A percentile compares a stretch with the other conserved stretches of the same genome.
Evolutionary conservation across 345 rosid species (phyloP).

Genomic region (Bruguiera sexangula): DNA sequence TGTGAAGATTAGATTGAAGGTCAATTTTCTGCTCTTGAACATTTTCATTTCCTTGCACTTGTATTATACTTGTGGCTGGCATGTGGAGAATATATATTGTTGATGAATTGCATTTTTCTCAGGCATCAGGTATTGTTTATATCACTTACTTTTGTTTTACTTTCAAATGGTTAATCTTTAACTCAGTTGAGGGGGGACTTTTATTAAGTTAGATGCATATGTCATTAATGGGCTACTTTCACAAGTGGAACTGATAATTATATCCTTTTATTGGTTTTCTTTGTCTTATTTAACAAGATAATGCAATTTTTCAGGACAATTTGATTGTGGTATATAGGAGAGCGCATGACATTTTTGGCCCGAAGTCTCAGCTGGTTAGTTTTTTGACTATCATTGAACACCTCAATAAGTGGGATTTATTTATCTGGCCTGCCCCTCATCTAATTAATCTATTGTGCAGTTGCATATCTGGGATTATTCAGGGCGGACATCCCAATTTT

Average conservation of each 20-base stretch:
- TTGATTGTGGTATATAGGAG: conserved; percentile 53
- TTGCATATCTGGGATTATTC: conserved; percentile 91
- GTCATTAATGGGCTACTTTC: neutral
- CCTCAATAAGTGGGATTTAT: neutral
- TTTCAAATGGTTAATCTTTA: neutral
- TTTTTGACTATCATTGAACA: neutral
- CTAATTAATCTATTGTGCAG: conserved; percentile 39
- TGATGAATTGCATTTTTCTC: neutral
- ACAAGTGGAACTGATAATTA: neutral
- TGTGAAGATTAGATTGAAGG: conserved; percentile 20
- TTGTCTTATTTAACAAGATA: neutral
- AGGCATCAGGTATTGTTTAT: neutral
- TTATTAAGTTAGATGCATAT: neutral
- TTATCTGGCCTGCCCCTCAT: neutral
- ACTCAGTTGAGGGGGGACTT: neutral
- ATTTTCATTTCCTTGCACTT: neutral
- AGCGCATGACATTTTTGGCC: conserved; percentile 71
- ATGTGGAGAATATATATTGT: neutral
- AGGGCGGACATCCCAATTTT: conserved; percentile 62
- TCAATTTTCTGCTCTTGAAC: neutral
- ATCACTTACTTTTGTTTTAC: neutral
- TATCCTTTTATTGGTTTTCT: neutral
- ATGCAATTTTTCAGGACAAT: conserved; percentile 56
- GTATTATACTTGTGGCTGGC: neutral
- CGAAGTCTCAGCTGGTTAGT: conserved; percentile 65